A percentile compares a stretch with the other conserved stretches of the same genome.
phyloP scores from a whole-genome alignment of 179 eudicot genomes.

The Spergularia azorica region DNA sequence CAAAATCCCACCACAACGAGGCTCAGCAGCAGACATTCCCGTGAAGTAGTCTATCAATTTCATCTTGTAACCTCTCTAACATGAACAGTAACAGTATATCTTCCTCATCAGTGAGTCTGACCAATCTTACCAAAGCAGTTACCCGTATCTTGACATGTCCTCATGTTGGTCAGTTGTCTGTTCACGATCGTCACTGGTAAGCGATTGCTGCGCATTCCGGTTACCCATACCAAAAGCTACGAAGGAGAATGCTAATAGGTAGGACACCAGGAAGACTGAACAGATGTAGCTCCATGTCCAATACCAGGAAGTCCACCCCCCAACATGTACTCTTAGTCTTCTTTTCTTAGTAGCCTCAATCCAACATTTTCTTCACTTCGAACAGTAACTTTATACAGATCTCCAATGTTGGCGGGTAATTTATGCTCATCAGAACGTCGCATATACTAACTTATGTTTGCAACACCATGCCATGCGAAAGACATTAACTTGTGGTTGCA shows the following conservation, averaged over 20 bases:
- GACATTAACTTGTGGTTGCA: constrained; percentile 60
- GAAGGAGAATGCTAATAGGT: constrained; percentile 95
- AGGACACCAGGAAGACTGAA: constrained; percentile 86
- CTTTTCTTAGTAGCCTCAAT: constrained; percentile 81
- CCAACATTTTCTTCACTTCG: constrained; percentile 80
- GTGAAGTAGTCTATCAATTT: constrained; percentile 44
- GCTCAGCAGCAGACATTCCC: constrained; percentile 63
- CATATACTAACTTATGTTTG: too few species aligned
- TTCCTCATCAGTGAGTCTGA: constrained; percentile 84
- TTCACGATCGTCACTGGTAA: constrained; percentile 82
- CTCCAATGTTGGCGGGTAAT: constrained; percentile 53
- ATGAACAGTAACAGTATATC: constrained; percentile 38
- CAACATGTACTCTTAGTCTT: constrained; percentile 87
- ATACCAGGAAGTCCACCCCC: constrained; percentile 98
- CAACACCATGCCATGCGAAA: too few species aligned
- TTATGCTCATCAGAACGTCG: constrained; percentile 71
- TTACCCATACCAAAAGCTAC: constrained; percentile 82
- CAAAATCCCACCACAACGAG: constrained; percentile 54
- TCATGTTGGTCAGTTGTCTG: constrained; percentile 72
- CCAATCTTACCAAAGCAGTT: constrained; percentile 97
- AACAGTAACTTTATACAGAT: constrained; percentile 62
- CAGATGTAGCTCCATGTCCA: constrained; percentile 84
- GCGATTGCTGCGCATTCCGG: constrained; percentile 77
- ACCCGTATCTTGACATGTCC: constrained; percentile 82
- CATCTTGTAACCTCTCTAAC: constrained; percentile 55